Evolutionary conservation across 108 stramenopile species (phyloP).

Genomic region (Schizochytrium sp.): DNA sequence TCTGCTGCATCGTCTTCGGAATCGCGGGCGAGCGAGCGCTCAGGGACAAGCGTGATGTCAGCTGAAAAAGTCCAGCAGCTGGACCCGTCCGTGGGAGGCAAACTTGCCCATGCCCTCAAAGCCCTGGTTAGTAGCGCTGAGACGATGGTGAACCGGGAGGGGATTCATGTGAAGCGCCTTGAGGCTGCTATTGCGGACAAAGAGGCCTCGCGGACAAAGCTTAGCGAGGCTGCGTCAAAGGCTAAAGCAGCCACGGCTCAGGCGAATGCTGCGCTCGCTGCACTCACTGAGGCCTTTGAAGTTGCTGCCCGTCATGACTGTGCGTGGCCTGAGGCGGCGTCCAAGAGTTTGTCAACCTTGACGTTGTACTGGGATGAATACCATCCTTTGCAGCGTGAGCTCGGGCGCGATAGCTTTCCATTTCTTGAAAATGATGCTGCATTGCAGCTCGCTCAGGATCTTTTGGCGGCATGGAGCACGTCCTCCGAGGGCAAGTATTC

Average conservation of each 20-base stretch:
- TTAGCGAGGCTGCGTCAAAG: background rate
- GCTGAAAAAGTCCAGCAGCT: background rate
- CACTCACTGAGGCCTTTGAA: background rate
- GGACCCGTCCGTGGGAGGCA: background rate
- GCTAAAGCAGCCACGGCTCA: background rate
- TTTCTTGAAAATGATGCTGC: background rate
- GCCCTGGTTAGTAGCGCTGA: background rate
- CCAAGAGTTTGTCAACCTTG: background rate
- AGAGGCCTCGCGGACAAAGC: background rate
- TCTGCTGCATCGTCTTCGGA: background rate
- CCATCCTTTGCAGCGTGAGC: background rate
- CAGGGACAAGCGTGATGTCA: too few species aligned
- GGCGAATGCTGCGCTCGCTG: background rate
- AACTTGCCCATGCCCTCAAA: background rate
- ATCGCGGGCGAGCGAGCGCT: background rate
- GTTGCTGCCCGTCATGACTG: background rate
- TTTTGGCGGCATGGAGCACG: background rate
- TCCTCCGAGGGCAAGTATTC: background rate
- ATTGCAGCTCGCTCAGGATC: background rate
- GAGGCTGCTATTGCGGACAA: background rate
- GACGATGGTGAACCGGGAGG: background rate
- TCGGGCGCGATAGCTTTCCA: background rate
- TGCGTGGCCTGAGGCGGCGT: too few species aligned
- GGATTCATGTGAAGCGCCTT: background rate
- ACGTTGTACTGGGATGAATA: background rate